Evolutionary conservation across 2,329 filamentous ascomycete species (phyloP).

Genomic region (Calonectria leucothoes): DNA sequence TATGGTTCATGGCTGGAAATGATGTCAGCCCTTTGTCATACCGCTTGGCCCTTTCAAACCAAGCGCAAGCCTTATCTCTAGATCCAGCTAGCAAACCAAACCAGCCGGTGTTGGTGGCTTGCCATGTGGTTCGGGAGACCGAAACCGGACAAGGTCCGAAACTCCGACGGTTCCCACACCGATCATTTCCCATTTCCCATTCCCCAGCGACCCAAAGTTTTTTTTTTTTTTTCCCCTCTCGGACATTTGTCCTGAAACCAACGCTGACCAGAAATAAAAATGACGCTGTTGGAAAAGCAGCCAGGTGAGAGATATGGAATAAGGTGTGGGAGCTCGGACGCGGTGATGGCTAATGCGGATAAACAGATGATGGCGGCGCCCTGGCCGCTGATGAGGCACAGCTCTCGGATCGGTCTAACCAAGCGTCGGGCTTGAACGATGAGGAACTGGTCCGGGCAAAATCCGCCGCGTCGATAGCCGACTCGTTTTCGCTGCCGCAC

Average conservation of each 20-base stretch:
- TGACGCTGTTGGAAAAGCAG: not conserved
- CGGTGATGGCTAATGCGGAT: not conserved
- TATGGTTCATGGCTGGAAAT: not conserved
- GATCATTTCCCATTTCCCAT: not conserved
- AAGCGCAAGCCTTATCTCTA: not conserved
- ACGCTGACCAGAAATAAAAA: not conserved
- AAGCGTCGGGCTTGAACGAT: not conserved
- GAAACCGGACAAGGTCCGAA: not conserved
- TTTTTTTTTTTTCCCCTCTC: not conserved
- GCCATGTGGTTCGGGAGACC: not conserved
- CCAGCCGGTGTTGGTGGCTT: not conserved
- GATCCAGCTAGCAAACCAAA: not conserved
- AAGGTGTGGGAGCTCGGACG: not conserved
- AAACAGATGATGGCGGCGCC: not conserved
- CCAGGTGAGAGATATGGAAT: not conserved
- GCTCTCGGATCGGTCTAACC: not conserved
- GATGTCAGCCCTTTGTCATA: not conserved
- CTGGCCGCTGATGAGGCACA: not conserved
- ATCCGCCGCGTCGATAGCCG: conserved; percentile 35
- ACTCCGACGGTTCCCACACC: not conserved
- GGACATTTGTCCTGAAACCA: not conserved
- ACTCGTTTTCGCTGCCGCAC: conserved; percentile 29
- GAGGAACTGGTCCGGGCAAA: conserved; percentile 30
- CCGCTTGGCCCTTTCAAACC: not conserved
- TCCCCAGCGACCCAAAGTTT: not conserved